Base-by-base conservation (phyloP, 306 rosid genomes). In the Cicer arietinum region DNA sequence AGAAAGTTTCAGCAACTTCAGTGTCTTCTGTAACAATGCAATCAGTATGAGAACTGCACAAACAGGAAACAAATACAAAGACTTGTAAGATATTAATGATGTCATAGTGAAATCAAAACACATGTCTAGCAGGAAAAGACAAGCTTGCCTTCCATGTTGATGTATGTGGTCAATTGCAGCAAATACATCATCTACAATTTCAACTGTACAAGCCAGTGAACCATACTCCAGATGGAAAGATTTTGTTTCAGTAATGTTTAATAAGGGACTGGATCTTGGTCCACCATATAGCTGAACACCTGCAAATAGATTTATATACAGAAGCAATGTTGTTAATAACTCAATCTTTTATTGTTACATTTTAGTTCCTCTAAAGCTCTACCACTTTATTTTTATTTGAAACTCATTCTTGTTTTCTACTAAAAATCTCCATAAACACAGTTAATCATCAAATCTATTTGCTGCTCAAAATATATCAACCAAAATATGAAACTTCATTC, bases 251-350 rank as follows among this genome's bases (percentile, higher is more conserved):
- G 80, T 3, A 82, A 92, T 84, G 5, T 83, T 83, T 76, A 92
- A 69, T 48, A 86, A 53, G 65, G 69, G 39, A 82, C 93, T 80
- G 20, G 90, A 93, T 81, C 74, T 85, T 47, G 94, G 88, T 82
- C 99, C 99, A 60, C 97, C 99, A 67, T 68, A 85, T 54, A 94
- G 63, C 71, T 80, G 66, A 85, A 92, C 92, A 69, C 93, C 99
- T 94, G 87, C 84, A 18, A 53, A 74, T 42, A 78, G 47, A 76
- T 71, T 59, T 61, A 45, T 50, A 56, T 42, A 39, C 51, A 56
- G 35, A 46, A 61, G 25, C 52, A 30, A 46, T 10, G 71, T 41
- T 60, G 37, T 30, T 30, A 30, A 30, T 30, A 30, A 30, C 37
- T 30, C 37, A 30, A 30, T 30, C 37, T 30, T 30, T 4, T 30